Percentiles rank a stretch among this genome's conserved stretches.
These are phyloP conservation scores for Cercophora scortea DNA, from an alignment of 495 filamentous ascomycete genomes.

Conservation along the genomic window DNA sequence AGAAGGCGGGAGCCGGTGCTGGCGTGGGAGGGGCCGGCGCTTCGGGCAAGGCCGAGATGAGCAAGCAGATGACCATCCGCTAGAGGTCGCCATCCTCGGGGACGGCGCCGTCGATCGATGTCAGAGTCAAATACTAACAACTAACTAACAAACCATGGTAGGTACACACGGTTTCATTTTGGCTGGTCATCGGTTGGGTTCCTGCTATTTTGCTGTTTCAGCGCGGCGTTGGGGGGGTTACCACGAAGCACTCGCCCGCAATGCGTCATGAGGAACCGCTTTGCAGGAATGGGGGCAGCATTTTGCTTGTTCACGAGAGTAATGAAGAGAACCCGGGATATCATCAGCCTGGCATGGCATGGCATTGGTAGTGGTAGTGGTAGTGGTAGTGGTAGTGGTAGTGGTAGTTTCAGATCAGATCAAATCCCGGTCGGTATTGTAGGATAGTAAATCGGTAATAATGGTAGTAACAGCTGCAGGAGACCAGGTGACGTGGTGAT, in stretches of 20 bases:
- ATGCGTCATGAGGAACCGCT: not conserved
- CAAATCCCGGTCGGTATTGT: constrained; percentile 5
- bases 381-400: too few species aligned
- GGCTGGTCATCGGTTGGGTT: constrained; percentile 16
- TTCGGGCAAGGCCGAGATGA: constrained; percentile 56
- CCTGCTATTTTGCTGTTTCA: constrained; percentile 30
- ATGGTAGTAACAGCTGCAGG: not conserved
- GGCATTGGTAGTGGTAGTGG: too few species aligned
- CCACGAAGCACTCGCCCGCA: constrained; percentile 1
- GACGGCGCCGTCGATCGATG: constrained; percentile 6
- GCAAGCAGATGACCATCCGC: constrained; percentile 96
- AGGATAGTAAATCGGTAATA: constrained; percentile 6
- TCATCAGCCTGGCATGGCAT: too few species aligned
- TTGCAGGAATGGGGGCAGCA: not conserved
- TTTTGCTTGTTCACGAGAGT: not conserved
- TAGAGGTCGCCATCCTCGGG: constrained; percentile 35
- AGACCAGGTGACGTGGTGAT: too few species aligned
- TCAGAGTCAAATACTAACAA: constrained; percentile 12
- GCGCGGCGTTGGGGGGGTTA: constrained; percentile 35
- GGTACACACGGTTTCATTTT: constrained; percentile 35
- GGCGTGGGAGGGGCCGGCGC: constrained; percentile 51
- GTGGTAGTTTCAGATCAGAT: constrained; percentile 2
- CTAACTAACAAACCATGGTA: constrained; percentile 29
- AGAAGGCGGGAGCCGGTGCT: constrained; percentile 68
- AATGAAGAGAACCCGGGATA: too few species aligned